A percentile compares a stretch with the other conserved stretches of the same genome.
Evolutionary conservation across 75 land plant species (phyloP).

Genomic region (Sequoia sempervirens): DNA sequence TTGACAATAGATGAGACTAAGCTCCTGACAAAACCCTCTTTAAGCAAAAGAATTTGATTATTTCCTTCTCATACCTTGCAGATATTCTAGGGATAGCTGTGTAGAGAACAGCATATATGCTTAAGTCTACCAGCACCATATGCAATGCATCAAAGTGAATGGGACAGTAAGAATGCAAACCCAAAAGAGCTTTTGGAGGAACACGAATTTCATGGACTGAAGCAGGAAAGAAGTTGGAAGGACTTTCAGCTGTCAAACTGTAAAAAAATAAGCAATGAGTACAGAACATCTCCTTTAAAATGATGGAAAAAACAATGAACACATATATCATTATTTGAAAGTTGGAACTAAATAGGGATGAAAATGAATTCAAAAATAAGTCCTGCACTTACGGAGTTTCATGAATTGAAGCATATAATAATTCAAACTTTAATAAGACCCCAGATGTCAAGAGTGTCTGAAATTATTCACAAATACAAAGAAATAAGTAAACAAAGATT

Average conservation of each 20-base stretch:
- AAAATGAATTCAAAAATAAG: not conserved
- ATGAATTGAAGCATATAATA: slow-evolving; percentile 51
- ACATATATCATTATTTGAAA: not conserved
- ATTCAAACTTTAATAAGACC: slow-evolving; percentile 71
- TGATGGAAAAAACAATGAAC: not conserved
- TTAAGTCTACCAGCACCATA: slow-evolving; percentile 70
- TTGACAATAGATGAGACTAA: not conserved
- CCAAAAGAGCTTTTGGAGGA: slow-evolving; percentile 72
- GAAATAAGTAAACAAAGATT: not conserved
- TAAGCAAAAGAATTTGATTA: not conserved
- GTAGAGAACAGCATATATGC: slow-evolving; percentile 48
- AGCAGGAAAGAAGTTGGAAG: slow-evolving; percentile 41
- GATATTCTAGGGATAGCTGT: slow-evolving; percentile 25
- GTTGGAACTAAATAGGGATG: not conserved
- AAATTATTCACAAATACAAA: slow-evolving; percentile 1
- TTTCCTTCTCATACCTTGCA: slow-evolving; percentile 20
- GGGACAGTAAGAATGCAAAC: slow-evolving; percentile 82
- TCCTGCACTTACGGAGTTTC: slow-evolving; percentile 46
- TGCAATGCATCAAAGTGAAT: slow-evolving; percentile 82
- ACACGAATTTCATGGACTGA: slow-evolving; percentile 75
- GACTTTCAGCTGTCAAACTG: slow-evolving; percentile 36
- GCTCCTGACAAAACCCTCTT: not conserved
- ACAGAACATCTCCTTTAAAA: not conserved
- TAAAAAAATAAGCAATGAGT: not conserved
- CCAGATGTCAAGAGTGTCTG: slow-evolving; percentile 52